phyloP scores from a whole-genome alignment of 2,329 filamentous ascomycete genomes.

The Fusarium temperatum region DNA sequence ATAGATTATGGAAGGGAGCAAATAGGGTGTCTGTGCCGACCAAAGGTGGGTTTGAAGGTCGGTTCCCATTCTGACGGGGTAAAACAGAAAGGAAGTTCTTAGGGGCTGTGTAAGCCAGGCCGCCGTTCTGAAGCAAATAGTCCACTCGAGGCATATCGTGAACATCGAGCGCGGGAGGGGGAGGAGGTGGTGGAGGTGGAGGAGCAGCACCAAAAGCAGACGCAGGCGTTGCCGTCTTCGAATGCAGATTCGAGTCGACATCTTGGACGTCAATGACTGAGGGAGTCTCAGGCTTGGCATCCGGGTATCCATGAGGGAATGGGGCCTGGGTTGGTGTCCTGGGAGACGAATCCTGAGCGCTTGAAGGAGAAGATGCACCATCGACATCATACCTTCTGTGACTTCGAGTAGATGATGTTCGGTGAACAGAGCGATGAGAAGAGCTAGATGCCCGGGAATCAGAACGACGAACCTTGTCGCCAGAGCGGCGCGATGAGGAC shows the following conservation, averaged over 20 bases:
- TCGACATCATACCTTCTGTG: constrained; percentile 49
- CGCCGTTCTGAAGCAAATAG: constrained; percentile 90
- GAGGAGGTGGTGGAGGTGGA: constrained; percentile 67
- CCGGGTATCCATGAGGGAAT: constrained; percentile 57
- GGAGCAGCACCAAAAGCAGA: constrained; percentile 49
- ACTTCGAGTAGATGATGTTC: constrained; percentile 52
- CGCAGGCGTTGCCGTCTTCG: constrained; percentile 53
- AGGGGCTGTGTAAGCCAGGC: constrained; percentile 75
- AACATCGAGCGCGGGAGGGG: constrained; percentile 77
- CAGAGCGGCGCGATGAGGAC: constrained; percentile 45
- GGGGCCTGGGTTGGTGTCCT: constrained; percentile 67
- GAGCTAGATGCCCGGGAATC: constrained; percentile 48
- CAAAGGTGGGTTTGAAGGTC: constrained; percentile 71
- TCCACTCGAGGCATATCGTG: constrained; percentile 84
- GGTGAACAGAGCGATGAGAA: constrained; percentile 47
- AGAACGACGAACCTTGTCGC: constrained; percentile 48
- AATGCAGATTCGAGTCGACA: constrained; percentile 41
- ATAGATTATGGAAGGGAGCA: constrained; percentile 79
- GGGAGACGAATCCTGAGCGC: constrained; percentile 65
- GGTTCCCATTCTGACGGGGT: constrained; percentile 64
- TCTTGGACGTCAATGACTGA: constrained; percentile 52
- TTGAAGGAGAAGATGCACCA: constrained; percentile 58
- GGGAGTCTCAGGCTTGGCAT: constrained; percentile 50
- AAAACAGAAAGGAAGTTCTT: constrained; percentile 76
- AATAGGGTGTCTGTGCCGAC: constrained; percentile 79